Percentiles rank a stretch among this genome's conserved stretches.
These are phyloP conservation scores for Drechslera avenae DNA, from an alignment of 2,329 filamentous ascomycete genomes.

Conservation along the genomic window DNA sequence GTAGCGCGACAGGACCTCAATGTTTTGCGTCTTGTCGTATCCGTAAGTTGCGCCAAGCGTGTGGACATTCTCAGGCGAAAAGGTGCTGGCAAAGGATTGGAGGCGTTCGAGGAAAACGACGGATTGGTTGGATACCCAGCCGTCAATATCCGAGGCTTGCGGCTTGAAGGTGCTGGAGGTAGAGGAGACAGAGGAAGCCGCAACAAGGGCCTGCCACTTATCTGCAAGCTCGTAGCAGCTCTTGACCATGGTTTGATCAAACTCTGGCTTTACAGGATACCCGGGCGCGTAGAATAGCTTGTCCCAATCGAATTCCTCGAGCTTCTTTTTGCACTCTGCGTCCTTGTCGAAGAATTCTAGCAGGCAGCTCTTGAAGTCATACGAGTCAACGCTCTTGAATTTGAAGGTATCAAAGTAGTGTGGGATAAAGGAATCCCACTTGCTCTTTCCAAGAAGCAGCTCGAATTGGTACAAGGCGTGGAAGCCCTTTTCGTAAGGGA, in stretches of 20 bases:
- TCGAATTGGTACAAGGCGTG: conserved; percentile 92
- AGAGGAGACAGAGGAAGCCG: conserved; percentile 14
- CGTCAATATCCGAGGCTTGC: conserved; percentile 68
- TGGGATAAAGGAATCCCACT: conserved; percentile 94
- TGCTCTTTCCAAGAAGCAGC: conserved; percentile 78
- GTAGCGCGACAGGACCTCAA: conserved; percentile 83
- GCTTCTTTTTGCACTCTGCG: conserved; percentile 63
- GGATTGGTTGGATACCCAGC: conserved; percentile 83
- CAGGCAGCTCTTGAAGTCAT: conserved; percentile 89
- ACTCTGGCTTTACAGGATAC: conserved; percentile 85
- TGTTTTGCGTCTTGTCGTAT: conserved; percentile 73
- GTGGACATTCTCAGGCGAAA: conserved; percentile 69
- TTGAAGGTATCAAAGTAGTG: conserved; percentile 90
- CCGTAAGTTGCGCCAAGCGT: conserved; percentile 77
- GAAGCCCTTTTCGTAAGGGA: conserved; percentile 97
- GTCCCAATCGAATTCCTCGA: conserved; percentile 84
- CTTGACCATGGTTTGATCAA: conserved; percentile 86
- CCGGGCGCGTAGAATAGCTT: conserved; percentile 87
- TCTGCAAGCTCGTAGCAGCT: conserved; percentile 80
- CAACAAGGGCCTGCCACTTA: conserved; percentile 71
- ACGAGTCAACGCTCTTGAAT: conserved; percentile 86
- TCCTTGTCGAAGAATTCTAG: conserved; percentile 81
- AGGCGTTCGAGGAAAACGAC: conserved; percentile 88
- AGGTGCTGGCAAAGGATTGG: conserved; percentile 67
- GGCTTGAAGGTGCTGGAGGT: conserved; percentile 60